Evolutionary conservation across 2,329 filamentous ascomycete species (phyloP).

Genomic region (Blumeria hordei): DNA sequence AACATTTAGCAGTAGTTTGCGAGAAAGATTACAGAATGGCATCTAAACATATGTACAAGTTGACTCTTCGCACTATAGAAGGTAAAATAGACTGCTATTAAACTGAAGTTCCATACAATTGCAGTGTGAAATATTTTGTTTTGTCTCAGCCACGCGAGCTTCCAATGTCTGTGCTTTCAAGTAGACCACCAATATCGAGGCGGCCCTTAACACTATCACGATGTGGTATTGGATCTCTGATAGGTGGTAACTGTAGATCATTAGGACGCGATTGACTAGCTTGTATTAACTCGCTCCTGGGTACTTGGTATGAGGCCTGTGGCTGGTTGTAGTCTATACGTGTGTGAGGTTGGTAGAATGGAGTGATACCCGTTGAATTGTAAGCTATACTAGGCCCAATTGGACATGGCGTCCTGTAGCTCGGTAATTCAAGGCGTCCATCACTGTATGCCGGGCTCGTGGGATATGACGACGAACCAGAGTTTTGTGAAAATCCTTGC

Average conservation of each 20-base stretch:
- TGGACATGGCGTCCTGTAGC: constrained; percentile 9
- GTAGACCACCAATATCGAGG: constrained; percentile 35
- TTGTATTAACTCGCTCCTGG: constrained; percentile 25
- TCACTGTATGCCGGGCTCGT: constrained; percentile 8
- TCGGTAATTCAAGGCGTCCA: constrained; percentile 9
- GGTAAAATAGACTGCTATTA: no score
- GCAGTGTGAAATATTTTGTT: no score
- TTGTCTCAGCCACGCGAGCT: not conserved
- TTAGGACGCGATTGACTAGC: constrained; percentile 13
- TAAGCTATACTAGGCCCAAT: constrained; percentile 12
- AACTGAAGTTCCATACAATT: no score
- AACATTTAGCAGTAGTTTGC: no score
- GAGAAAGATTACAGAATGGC: no score
- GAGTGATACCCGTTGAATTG: constrained; percentile 16
- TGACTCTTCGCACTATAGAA: no score
- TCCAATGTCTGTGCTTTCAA: constrained; percentile 22
- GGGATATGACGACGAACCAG: constrained; percentile 8
- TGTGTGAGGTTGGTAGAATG: constrained; percentile 23
- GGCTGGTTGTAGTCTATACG: constrained; percentile 19
- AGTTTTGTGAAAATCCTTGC: constrained; percentile 9
- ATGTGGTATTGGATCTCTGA: constrained; percentile 16
- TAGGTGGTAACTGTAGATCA: constrained; percentile 19
- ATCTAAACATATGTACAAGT: no score
- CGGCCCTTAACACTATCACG: constrained; percentile 26
- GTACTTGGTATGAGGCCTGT: constrained; percentile 24